Conservation (phyloP, 2,329 filamentous ascomycete species). For the Taxawa tesnikishii region DNA sequence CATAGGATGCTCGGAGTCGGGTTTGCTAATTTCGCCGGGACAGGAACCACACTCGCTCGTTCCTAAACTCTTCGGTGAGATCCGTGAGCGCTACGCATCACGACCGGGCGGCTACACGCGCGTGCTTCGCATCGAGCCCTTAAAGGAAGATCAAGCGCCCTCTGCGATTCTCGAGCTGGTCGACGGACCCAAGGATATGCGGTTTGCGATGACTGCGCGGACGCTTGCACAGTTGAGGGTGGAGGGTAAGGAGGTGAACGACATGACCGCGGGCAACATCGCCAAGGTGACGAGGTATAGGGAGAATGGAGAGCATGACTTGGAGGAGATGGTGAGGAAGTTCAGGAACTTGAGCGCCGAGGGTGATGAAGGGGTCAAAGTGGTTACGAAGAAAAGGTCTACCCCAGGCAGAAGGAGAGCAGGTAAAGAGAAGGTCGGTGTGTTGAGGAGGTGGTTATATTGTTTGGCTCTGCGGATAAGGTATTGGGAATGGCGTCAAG, state of each 20-base stretch:
- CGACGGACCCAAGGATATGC: constrained; percentile 85
- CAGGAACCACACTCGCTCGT: constrained; percentile 59
- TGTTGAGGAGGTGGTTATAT: not conserved
- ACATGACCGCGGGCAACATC: constrained; percentile 67
- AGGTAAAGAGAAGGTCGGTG: constrained; percentile 10
- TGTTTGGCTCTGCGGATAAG: too few species aligned
- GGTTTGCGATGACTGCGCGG: constrained; percentile 86
- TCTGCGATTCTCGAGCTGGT: constrained; percentile 91
- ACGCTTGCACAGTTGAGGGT: constrained; percentile 53
- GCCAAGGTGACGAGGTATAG: constrained; percentile 72
- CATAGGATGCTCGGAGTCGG: too few species aligned
- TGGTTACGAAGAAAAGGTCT: constrained; percentile 22
- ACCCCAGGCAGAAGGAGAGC: constrained; percentile 14
- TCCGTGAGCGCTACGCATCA: constrained; percentile 64
- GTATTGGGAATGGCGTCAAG: too few species aligned
- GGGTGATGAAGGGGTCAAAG: constrained; percentile 19
- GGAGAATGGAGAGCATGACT: constrained; percentile 49
- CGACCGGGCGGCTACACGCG: constrained; percentile 91
- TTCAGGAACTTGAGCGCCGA: constrained; percentile 22
- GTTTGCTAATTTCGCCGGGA: too few species aligned
- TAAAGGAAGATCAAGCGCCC: constrained; percentile 75
- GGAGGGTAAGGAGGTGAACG: constrained; percentile 45
- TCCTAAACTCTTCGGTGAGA: constrained; percentile 76
- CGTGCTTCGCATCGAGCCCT: constrained; percentile 80
- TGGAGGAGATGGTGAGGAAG: constrained; percentile 48